Evolutionary conservation across 768 basidiomycete species (phyloP).

Genomic region (Xerocomus potaroensis): DNA sequence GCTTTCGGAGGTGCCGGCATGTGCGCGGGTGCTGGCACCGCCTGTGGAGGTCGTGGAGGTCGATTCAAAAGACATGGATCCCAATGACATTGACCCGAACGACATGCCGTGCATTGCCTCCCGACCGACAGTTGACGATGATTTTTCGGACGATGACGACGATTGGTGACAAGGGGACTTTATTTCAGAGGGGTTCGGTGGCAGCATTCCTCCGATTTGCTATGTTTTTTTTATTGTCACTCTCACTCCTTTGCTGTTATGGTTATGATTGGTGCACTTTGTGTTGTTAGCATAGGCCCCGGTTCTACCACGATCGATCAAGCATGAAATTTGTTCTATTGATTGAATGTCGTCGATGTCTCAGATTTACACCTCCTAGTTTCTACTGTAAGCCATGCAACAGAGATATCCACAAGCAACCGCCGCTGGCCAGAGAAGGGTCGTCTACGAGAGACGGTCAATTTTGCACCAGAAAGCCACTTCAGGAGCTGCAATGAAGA

Average conservation of each 20-base stretch:
- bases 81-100: slow-evolving; percentile 18
- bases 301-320: too few species aligned
- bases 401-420: neutral
- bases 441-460: slow-evolving; percentile 5
- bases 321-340: too few species aligned
- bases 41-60: slow-evolving; percentile 1
- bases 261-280: too few species aligned
- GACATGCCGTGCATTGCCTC: slow-evolving; percentile 7
- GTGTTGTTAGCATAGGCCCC: too few species aligned
- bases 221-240: neutral
- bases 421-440: slow-evolving; percentile 7
- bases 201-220: too few species aligned
- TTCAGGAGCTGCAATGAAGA: slow-evolving; percentile 30
- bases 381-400: slow-evolving; percentile 5
- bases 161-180: too few species aligned
- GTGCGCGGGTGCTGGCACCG: slow-evolving; percentile 12
- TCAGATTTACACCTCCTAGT: slow-evolving; percentile 10
- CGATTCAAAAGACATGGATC: slow-evolving; percentile 14
- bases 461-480: slow-evolving; percentile 29
- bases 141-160: slow-evolving; percentile 29
- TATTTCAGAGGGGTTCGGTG: too few species aligned
- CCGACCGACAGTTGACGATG: slow-evolving; percentile 10
- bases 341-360: too few species aligned
- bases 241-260: too few species aligned
- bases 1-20: slow-evolving; percentile 4